phyloP scores from a whole-genome alignment of 768 basidiomycete species.

The Pleurotus djamor region DNA sequence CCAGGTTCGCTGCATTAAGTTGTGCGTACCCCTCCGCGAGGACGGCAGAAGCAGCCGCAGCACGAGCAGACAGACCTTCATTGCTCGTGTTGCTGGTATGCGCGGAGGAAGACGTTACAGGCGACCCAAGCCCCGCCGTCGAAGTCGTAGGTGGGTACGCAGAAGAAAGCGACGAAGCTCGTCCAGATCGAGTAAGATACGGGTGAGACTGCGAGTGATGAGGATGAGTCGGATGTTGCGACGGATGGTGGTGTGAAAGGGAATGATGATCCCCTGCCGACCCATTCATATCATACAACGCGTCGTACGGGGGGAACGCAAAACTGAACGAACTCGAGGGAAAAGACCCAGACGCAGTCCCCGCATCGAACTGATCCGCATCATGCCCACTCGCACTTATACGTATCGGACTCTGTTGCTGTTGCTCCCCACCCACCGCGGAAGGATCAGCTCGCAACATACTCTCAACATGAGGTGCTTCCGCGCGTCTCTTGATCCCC shows the following conservation, averaged over 20 bases:
- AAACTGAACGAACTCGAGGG: constrained; percentile 73
- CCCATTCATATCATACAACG: constrained; percentile 51
- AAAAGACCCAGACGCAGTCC: constrained; percentile 41
- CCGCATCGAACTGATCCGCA: constrained; percentile 32
- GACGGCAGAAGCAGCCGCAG: constrained; percentile 63
- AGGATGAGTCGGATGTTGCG: background rate
- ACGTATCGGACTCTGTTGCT: constrained; percentile 17
- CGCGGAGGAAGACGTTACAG: constrained; percentile 7
- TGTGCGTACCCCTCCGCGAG: constrained; percentile 76
- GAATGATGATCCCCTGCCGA: background rate
- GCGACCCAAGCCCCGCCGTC: no score
- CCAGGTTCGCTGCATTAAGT: constrained; percentile 51
- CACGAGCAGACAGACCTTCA: constrained; percentile 63
- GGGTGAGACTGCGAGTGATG: constrained; percentile 1
- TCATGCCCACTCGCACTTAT: constrained; percentile 19
- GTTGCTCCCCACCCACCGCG: constrained; percentile 36
- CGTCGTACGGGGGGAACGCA: constrained; percentile 65
- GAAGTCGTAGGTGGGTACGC: constrained; percentile 18
- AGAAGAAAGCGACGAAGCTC: constrained; percentile 16
- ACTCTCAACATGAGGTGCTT: constrained; percentile 78
- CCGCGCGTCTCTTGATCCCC: constrained; percentile 75
- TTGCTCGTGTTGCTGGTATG: constrained; percentile 21
- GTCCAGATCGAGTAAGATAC: constrained; percentile 13
- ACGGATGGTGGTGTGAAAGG: no score
- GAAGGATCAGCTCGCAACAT: constrained; percentile 79